Base-by-base conservation (phyloP, 805 yeast genomes). In the Pichia cabralensis region DNA sequence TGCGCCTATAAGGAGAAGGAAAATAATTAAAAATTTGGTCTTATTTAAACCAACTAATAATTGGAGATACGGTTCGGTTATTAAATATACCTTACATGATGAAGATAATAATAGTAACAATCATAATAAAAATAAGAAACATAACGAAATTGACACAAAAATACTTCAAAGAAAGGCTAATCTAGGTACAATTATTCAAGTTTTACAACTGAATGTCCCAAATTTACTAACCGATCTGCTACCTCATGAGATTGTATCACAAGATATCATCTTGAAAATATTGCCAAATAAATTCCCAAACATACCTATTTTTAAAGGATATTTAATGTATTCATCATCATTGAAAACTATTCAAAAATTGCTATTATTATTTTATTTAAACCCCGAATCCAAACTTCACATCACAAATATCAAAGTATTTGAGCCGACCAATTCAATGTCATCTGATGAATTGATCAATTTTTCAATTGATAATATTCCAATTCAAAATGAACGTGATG, bases 271-370 rank as follows among this genome's bases (percentile, higher is more conserved):
- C 6, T 58, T 80, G 17, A 53, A 82, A 12, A 56, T 80, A 2
- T 63, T 76, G 24, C 86, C 86, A 0, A 57, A 66, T 1, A 67
- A 70, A 29, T 65, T 64, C 31, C 65, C 74, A 1, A 67, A 65
- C 39, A 44, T 76, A 11, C 86, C 86, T 3, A 55, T 58, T 10
- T 53, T 80, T 19, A 65, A 66, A 33, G 84, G 86, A 1, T 64
- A 58, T 14, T 59, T 65, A 13, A 62, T 76, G 11, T 79, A 77
- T 50, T 62, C 65, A 31, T 65, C 80, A 3, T 65, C 80, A 0
- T 51, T 71, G 38, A 76, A 74, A 44, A 65, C 82, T 1, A 48
- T 77, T 3, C 76, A 74, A 47, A 42, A 76, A 23, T 49, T 74
- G 3, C 40, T 76, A 23, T 70, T 74, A 3, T 72, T 72, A 22